Evolutionary conservation across 441 rosid species (phyloP), one percentile per base, ranked within the genome.

Genomic region (Syzygium malaccense): DNA sequence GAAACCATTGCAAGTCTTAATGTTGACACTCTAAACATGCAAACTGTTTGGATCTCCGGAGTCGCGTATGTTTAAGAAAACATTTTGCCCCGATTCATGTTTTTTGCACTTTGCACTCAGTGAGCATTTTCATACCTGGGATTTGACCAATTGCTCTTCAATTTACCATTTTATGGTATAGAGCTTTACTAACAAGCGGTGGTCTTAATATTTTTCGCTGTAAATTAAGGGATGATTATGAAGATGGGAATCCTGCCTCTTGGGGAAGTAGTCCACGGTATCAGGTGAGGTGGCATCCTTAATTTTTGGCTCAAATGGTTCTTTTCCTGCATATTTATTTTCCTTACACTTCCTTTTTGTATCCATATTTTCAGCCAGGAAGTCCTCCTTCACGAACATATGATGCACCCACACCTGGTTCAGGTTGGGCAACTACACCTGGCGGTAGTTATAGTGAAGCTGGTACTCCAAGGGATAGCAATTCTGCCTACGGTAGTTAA

Each of bases 341-440:
- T 58, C 12, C 64, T 83, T 54, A 45, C 64, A 14, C 41, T 86
- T 88, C 37, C 48, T 80, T 19, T 64, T 79, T 55, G 86, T 12
- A 14, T 60, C 78, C 45, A 55, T 85, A 9, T 87, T 92, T 90
- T 32, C 95, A 98, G 99, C 97, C 97, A 57, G 99, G 97, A 92
- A 98, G 98, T 92, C 99, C 99, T 88, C 96, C 96, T 86, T 95
- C 97, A 87, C 94, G 98, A 71, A 89, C 96, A 17, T 97, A 96
- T 87, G 99, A 97, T 93, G 99, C 99, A 83, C 99, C 99, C 84
- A 97, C 99, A 88, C 99, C 99, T 89, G 98, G 99, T 91, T 94
- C 98, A 37, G 98, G 97, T 87, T 97, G 99, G 98, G 96, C 98
- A 54, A 94, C 91, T 91, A 97, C 99, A 90, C 99, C 99, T 48